A percentile compares a stretch with the other conserved stretches of the same genome.
These are phyloP conservation scores for Graphilbum fragrans DNA, from an alignment of 2,329 filamentous ascomycete species.

Conservation along the genomic window DNA sequence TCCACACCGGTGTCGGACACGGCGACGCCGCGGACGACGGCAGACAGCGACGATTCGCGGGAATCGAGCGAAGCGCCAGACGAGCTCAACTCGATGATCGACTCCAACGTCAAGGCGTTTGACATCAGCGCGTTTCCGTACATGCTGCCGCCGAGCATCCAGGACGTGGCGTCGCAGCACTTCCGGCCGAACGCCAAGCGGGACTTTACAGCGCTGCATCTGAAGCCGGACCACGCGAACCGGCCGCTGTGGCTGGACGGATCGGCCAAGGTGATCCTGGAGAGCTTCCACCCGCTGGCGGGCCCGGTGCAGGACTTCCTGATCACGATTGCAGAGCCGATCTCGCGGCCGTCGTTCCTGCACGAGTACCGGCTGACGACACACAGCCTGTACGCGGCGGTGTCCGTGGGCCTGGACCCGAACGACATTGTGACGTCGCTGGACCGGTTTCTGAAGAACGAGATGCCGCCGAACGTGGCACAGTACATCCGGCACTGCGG, in stretches of 20 bases:
- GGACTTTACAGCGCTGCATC: constrained; percentile 70
- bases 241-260: constrained; percentile 89
- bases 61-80: too few relatives aligned
- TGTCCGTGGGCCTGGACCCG: constrained; percentile 84
- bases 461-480: constrained; percentile 68
- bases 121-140: not conserved
- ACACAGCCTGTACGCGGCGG: constrained; percentile 88
- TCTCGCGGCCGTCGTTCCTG: constrained; percentile 78
- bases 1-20: too few relatives aligned
- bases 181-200: constrained; percentile 15
- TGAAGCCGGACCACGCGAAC: constrained; percentile 83
- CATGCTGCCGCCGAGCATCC: constrained; percentile 4
- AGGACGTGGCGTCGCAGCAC: constrained; percentile 18
- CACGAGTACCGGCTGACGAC: constrained; percentile 90
- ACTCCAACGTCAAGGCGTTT: not conserved
- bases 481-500: constrained; percentile 71
- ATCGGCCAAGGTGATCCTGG: constrained; percentile 77
- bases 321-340: constrained; percentile 87
- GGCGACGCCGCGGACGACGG: too few relatives aligned
- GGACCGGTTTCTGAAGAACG: constrained; percentile 80
- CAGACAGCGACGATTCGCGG: too few relatives aligned
- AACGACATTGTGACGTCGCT: constrained; percentile 83
- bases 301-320: constrained; percentile 86
- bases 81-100: too few relatives aligned
- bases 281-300: constrained; percentile 85